Evolutionary conservation across 345 rosid species (phyloP).

Genomic region (Combretum micranthum): DNA sequence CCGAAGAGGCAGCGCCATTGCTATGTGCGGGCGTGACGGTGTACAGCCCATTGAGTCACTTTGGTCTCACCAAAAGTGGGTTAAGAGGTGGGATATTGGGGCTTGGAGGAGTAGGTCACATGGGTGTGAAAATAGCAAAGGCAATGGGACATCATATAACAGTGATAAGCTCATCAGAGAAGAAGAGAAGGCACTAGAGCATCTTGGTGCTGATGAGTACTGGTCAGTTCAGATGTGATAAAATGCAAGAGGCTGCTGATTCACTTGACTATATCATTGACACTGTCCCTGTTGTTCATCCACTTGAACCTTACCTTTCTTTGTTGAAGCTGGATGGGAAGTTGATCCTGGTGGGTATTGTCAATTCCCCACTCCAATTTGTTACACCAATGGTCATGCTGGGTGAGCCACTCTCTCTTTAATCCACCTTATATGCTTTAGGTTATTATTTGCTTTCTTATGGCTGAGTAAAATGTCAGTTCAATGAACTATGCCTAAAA

Average conservation of each 20-base stretch:
- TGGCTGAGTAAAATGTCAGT: too few species aligned
- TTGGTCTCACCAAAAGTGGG: conserved; percentile 56
- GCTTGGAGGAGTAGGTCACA: conserved; percentile 95
- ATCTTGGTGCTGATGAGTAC: conserved; percentile 85
- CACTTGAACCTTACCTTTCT: conserved; percentile 76
- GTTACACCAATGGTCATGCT: conserved; percentile 70
- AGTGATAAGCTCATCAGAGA: conserved; percentile 88
- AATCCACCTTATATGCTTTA: not conserved
- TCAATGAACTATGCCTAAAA: too few species aligned
- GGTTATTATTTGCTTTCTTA: not conserved
- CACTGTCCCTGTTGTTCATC: conserved; percentile 78
- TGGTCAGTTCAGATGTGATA: conserved; percentile 60
- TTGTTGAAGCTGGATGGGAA: conserved; percentile 77
- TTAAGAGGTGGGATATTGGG: conserved; percentile 82
- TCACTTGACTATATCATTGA: conserved; percentile 84
- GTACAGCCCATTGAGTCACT: conserved; percentile 82
- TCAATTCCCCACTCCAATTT: conserved; percentile 67
- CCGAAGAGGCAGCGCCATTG: conserved; percentile 84
- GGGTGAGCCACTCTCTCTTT: conserved; percentile 30
- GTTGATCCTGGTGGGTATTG: conserved; percentile 74
- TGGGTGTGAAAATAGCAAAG: conserved; percentile 94
- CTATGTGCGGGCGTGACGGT: conserved; percentile 86
- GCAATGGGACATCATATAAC: conserved; percentile 96
- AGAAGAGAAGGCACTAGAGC: conserved; percentile 78
- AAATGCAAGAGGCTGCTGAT: conserved; percentile 59